Conservation (phyloP, 1,284 basidiomycete species). For the Irpex rosettiformis region DNA sequence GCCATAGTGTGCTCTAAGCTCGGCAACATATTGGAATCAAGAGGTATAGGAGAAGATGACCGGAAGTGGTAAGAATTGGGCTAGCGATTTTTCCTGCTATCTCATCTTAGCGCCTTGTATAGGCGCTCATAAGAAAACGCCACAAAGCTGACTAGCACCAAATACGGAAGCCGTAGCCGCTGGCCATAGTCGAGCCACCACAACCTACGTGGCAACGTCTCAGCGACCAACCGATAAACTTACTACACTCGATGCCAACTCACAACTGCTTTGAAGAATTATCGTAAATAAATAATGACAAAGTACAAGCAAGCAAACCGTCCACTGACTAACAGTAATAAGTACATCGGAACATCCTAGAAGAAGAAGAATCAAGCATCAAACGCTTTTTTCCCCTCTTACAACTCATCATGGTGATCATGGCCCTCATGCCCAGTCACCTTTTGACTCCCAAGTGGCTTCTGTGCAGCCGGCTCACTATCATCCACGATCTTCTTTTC, state of each 20-base stretch:
- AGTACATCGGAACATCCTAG: slow-evolving; percentile 5
- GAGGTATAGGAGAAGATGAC: neutral
- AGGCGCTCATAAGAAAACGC: too few relatives aligned
- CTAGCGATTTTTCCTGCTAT: too few relatives aligned
- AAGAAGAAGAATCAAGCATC: neutral
- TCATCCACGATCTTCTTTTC: slow-evolving; percentile 23
- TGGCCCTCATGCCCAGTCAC: neutral
- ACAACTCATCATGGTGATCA: slow-evolving; percentile 1
- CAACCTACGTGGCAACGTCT: too few relatives aligned
- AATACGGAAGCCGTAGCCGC: too few relatives aligned
- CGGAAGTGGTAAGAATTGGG: neutral
- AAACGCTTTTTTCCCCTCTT: neutral
- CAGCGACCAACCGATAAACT: too few relatives aligned
- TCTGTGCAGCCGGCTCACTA: neutral
- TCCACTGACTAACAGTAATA: too few relatives aligned
- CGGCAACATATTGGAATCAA: neutral
- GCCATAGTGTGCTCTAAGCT: neutral
- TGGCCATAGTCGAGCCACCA: too few relatives aligned
- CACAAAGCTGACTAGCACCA: too few relatives aligned
- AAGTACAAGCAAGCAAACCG: too few relatives aligned
- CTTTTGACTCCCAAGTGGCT: neutral
- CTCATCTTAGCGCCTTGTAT: neutral
- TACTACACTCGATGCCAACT: too few relatives aligned
- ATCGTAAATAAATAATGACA: too few relatives aligned
- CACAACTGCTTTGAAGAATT: too few relatives aligned